Conservation (phyloP, 768 basidiomycete genomes). For the Agrocybe chaxingu region DNA sequence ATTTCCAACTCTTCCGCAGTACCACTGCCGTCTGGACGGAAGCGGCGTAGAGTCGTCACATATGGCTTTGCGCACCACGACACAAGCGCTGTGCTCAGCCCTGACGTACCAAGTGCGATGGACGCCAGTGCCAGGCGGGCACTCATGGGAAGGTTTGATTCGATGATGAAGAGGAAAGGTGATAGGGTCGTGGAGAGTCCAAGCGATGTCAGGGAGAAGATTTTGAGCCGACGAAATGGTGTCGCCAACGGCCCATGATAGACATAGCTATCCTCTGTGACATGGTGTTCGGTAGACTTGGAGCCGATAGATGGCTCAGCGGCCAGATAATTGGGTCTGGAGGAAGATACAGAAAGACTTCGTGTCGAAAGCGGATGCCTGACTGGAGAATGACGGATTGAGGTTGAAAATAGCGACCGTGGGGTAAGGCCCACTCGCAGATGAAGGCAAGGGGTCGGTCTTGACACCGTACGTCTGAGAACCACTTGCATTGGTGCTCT, state of each 20-base stretch:
- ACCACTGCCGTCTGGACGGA: constrained; percentile 40
- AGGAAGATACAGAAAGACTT: constrained; percentile 12
- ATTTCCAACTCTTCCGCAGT: constrained; percentile 61
- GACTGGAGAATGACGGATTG: neutral
- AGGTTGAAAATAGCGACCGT: neutral
- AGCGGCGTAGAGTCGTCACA: constrained; percentile 57
- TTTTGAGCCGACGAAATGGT: constrained; percentile 76
- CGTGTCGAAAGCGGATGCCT: constrained; percentile 4
- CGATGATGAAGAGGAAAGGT: constrained; percentile 81
- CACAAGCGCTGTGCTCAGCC: constrained; percentile 72
- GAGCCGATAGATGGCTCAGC: constrained; percentile 1
- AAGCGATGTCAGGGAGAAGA: constrained; percentile 81
- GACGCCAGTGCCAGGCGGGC: constrained; percentile 67
- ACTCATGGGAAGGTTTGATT: constrained; percentile 67
- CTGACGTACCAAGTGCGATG: constrained; percentile 70
- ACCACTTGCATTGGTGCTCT: too few relatives aligned
- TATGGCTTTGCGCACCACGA: constrained; percentile 72
- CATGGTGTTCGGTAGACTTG: constrained; percentile 16
- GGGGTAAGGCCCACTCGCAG: neutral
- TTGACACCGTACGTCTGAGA: neutral
- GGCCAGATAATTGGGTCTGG: constrained; percentile 11
- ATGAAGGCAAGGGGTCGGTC: too few relatives aligned
- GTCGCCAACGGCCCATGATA: constrained; percentile 71
- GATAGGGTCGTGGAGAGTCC: constrained; percentile 63
- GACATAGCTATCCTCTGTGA: constrained; percentile 24